phyloP scores from a whole-genome alignment of 352 stramenopile species.

The Globisporangium splendens region DNA sequence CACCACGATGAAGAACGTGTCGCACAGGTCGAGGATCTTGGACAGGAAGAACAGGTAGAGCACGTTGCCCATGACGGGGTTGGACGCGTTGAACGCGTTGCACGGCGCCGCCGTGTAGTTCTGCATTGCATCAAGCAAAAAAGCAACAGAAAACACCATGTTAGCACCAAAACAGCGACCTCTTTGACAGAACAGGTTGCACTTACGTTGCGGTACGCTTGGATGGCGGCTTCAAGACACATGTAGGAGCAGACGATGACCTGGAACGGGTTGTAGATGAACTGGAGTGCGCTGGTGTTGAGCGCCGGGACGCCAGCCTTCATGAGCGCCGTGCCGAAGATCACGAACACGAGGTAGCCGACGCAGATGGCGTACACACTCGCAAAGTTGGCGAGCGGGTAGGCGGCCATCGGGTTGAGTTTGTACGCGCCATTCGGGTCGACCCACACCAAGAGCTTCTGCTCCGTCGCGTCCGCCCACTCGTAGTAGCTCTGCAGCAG shows the following conservation, averaged over 20 bases:
- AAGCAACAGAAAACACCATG: no score
- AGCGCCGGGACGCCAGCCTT: constrained; percentile 44
- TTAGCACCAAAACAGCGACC: no score
- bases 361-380: constrained; percentile 27
- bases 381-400: constrained; percentile 8
- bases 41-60: constrained; percentile 96
- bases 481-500: constrained; percentile 42
- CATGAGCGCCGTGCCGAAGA: constrained; percentile 60
- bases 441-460: constrained; percentile 46
- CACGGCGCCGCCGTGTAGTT: constrained; percentile 83
- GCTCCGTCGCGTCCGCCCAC: constrained; percentile 53
- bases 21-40: constrained; percentile 90
- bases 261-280: constrained; percentile 94
- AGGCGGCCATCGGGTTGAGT: constrained; percentile 51
- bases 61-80: constrained; percentile 89
- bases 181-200: no score
- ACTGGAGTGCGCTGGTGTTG: constrained; percentile 76
- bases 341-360: constrained; percentile 63
- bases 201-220: no score
- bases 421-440: constrained; percentile 62
- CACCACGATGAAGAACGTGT: constrained; percentile 95
- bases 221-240: no score
- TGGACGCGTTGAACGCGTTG: constrained; percentile 78
- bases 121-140: constrained; percentile 69
- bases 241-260: constrained; percentile 47